phyloP scores from a whole-genome alignment of 345 rosid genomes.

The Rhizophora apiculata region DNA sequence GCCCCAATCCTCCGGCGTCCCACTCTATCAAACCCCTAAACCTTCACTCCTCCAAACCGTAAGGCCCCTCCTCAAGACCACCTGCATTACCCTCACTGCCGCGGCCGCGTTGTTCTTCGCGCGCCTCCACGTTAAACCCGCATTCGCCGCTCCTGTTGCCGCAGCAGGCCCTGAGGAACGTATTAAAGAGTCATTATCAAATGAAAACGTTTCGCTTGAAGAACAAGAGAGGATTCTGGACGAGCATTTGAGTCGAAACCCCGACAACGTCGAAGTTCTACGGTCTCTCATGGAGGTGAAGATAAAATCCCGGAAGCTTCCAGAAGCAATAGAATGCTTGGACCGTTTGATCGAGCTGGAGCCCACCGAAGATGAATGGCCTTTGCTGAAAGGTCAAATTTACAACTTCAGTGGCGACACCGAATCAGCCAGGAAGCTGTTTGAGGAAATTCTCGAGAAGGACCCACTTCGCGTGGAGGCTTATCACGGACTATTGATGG shows the following conservation, averaged over 20 bases:
- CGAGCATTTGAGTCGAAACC: constrained; percentile 37
- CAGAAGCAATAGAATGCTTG: constrained; percentile 53
- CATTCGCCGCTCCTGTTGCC: constrained; percentile 50
- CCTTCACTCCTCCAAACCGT: constrained; percentile 28
- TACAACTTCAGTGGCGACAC: constrained; percentile 56
- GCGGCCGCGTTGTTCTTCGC: constrained; percentile 58
- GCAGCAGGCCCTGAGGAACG: constrained; percentile 35
- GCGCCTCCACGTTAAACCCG: constrained; percentile 48
- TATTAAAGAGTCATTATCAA: constrained; percentile 11
- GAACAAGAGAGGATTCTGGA: constrained; percentile 56
- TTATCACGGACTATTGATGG: constrained; percentile 79
- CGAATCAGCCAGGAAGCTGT: constrained; percentile 48
- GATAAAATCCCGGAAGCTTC: constrained; percentile 58
- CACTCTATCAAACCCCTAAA: constrained; percentile 15
- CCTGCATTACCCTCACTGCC: constrained; percentile 52
- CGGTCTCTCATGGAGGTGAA: constrained; percentile 64
- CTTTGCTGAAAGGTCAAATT: constrained; percentile 62
- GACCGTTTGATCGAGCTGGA: constrained; percentile 65
- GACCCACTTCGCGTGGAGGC: constrained; percentile 85
- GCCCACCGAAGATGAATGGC: constrained; percentile 79
- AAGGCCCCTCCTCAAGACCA: constrained; percentile 40
- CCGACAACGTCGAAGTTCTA: constrained; percentile 48
- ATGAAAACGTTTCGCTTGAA: constrained; percentile 23
- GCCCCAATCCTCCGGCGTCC: constrained; percentile 13
- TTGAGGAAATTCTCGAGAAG: constrained; percentile 60